phyloP scores from a whole-genome alignment of 2,329 filamentous ascomycete genomes.

The Calonectria pteridis region DNA sequence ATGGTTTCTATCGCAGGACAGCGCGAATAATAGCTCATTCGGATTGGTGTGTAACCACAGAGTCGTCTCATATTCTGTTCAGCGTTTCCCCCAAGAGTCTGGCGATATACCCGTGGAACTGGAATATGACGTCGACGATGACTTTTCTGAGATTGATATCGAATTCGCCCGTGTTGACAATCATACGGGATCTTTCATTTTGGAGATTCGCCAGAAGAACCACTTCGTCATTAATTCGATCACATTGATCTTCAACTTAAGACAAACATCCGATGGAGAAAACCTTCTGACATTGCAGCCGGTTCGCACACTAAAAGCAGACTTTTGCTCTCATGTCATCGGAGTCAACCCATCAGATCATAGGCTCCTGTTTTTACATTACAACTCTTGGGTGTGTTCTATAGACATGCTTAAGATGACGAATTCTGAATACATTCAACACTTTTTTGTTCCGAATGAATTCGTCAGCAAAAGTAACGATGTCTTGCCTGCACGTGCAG shows the following conservation, averaged over 20 bases:
- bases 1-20: not conserved
- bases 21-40: not conserved
- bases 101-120: not conserved
- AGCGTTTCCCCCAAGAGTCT: not conserved
- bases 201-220: not conserved
- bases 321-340: slow-evolving; percentile 26
- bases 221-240: not conserved
- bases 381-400: slow-evolving; percentile 35
- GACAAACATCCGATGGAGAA: not conserved
- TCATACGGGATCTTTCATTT: not conserved
- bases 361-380: slow-evolving; percentile 31
- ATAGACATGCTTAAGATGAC: not conserved
- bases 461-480: slow-evolving; percentile 31
- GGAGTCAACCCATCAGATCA: slow-evolving; percentile 25
- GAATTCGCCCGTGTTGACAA: not conserved
- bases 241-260: not conserved
- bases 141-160: not conserved
- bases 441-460: slow-evolving; percentile 39
- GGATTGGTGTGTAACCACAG: not conserved
- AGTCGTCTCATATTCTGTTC: not conserved
- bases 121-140: not conserved
- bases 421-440: slow-evolving; percentile 22
- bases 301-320: not conserved
- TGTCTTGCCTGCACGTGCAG: slow-evolving; percentile 45
- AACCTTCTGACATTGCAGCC: not conserved